Percentiles rank a stretch among this genome's conserved stretches.
Conservation (phyloP, 2,329 filamentous ascomycete species). For the Raffaelea ambrosiae region DNA sequence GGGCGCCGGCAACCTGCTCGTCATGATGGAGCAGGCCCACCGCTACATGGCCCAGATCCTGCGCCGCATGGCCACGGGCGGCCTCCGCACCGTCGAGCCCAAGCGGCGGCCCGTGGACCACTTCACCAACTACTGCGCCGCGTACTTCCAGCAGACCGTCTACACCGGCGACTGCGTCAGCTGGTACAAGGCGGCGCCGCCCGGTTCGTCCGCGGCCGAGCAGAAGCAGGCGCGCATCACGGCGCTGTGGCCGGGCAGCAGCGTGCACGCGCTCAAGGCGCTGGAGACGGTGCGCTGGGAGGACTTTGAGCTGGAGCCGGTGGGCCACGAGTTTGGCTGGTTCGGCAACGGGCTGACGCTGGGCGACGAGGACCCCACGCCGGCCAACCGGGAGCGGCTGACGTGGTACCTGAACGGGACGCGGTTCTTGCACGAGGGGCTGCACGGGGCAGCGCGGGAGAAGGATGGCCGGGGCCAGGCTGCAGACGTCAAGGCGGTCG, state of each 20-base stretch:
- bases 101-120: not conserved
- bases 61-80: conserved; percentile 9
- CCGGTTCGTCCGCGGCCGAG: not conserved
- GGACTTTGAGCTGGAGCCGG: conserved; percentile 2
- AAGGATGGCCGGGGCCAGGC: too few relatives aligned
- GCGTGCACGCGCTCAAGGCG: conserved; percentile 3
- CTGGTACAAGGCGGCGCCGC: conserved; percentile 10
- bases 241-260: conserved; percentile 13
- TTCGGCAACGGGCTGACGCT: not conserved
- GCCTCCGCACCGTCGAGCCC: not conserved
- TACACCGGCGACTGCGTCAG: conserved; percentile 9
- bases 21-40: conserved; percentile 9
- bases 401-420: too few relatives aligned
- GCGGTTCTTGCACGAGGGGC: too few relatives aligned
- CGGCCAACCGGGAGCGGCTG: too few relatives aligned
- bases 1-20: conserved; percentile 9
- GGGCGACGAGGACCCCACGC: not conserved
- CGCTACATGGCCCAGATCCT: conserved; percentile 13
- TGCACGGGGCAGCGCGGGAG: too few relatives aligned
- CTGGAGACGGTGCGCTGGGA: conserved; percentile 9
- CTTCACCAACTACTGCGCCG: conserved; percentile 4
- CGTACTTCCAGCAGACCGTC: conserved; percentile 9
- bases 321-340: not conserved
- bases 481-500: too few relatives aligned
- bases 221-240: not conserved